Percentiles rank a stretch among this genome's conserved stretches.
Evolutionary conservation across 495 filamentous ascomycete species (phyloP).

Genomic region (Aspergillus steynii): DNA sequence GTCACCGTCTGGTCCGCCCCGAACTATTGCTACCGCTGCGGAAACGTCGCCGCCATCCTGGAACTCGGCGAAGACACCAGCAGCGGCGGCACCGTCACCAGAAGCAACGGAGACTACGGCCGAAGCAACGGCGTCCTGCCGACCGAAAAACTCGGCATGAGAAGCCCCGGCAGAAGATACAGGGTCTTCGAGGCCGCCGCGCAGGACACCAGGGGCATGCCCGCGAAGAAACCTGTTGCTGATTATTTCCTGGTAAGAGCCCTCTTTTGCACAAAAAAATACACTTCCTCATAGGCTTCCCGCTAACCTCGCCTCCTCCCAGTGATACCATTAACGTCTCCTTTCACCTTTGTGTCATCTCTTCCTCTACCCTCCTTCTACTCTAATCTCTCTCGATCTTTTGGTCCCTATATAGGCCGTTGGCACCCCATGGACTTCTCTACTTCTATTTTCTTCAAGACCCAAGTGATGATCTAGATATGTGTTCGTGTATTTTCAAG

Average conservation of each 20-base stretch:
- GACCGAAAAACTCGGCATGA: conserved; percentile 43
- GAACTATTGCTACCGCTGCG: conserved; percentile 98
- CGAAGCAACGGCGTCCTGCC: conserved; percentile 51
- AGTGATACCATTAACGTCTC: conserved; percentile 7
- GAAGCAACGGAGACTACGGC: conserved; percentile 78
- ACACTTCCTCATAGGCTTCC: neutral
- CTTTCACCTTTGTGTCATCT: neutral
- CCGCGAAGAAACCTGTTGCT: conserved; percentile 96
- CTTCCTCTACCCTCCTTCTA: neutral
- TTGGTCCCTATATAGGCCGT: neutral
- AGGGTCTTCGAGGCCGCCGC: conserved; percentile 95
- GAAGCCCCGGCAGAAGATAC: conserved; percentile 86
- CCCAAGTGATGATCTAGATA: neutral
- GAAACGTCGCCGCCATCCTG: conserved; percentile 93
- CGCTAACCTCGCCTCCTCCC: neutral
- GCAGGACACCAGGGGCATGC: conserved; percentile 96
- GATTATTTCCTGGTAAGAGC: conserved; percentile 83
- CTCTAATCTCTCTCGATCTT: neutral
- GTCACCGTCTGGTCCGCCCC: conserved; percentile 97
- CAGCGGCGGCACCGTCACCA: conserved; percentile 69
- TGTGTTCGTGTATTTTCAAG: neutral
- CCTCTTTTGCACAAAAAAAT: no score
- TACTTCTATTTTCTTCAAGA: neutral
- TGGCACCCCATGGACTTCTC: neutral
- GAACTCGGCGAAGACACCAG: conserved; percentile 86